Percentiles rank a stretch among this genome's conserved stretches.
phyloP scores from a whole-genome alignment of 169 alveolate genomes.

The Plasmodium gaboni region DNA sequence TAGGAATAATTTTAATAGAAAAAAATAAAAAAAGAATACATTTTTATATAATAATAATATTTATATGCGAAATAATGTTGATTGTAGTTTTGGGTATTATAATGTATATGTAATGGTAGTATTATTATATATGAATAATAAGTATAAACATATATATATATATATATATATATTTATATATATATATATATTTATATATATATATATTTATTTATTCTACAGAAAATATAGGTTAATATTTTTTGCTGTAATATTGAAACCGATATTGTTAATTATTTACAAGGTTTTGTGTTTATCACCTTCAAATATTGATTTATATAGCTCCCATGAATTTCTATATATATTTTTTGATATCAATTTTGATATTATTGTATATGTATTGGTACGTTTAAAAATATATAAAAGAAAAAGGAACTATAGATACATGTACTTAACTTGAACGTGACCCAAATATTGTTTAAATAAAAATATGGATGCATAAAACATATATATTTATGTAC shows the following conservation, averaged over 20 bases:
- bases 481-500: background rate
- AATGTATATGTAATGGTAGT: background rate
- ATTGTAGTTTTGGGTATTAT: background rate
- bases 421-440: background rate
- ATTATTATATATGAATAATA: background rate
- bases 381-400: slow-evolving; percentile 25
- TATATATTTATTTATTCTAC: background rate
- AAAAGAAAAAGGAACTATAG: no score
- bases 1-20: no score
- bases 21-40: no score
- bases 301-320: slow-evolving; percentile 64
- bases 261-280: slow-evolving; percentile 50
- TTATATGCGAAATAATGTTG: no score
- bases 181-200: background rate
- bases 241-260: slow-evolving; percentile 68
- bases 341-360: slow-evolving; percentile 58
- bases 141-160: background rate
- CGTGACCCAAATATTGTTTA: background rate
- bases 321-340: slow-evolving; percentile 66
- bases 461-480: background rate
- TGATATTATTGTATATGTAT: slow-evolving; percentile 64
- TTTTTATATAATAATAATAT: no score
- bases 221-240: slow-evolving; percentile 64
- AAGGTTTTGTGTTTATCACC: slow-evolving; percentile 73
- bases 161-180: background rate